phyloP scores from a whole-genome alignment of 371 early-diverging fungal species.

The Circinella umbellata region DNA sequence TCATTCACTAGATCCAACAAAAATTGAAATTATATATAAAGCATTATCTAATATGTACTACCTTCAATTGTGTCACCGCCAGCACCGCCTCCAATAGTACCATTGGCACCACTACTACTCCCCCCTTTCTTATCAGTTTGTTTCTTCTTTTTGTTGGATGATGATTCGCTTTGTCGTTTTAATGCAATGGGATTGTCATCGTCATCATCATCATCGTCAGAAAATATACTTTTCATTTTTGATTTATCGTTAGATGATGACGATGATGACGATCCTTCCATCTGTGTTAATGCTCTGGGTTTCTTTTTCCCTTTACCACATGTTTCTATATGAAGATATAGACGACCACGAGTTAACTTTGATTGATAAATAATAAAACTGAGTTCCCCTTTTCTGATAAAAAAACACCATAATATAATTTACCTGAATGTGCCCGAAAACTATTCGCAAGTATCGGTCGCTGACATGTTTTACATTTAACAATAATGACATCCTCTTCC shows the following conservation, averaged over 20 bases:
- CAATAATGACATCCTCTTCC: conserved; percentile 47
- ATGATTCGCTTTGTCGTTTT: conserved; percentile 14
- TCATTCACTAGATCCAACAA: neutral
- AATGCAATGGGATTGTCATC: conserved; percentile 28
- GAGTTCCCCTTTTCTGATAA: too few species aligned
- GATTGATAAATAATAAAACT: too few species aligned
- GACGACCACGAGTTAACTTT: too few species aligned
- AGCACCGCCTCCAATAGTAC: neutral
- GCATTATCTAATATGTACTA: neutral
- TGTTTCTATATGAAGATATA: neutral
- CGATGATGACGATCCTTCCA: conserved; percentile 6
- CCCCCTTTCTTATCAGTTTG: conserved; percentile 11
- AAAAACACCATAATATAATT: neutral
- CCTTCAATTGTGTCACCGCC: conserved; percentile 6
- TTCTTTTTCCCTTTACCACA: conserved; percentile 20
- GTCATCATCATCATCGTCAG: conserved; percentile 36
- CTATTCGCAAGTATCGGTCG: conserved; percentile 43
- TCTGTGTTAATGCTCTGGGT: conserved; percentile 17
- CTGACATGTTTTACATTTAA: conserved; percentile 46
- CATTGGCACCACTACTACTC: too few species aligned
- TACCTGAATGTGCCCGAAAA: conserved; percentile 48
- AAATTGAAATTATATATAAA: neutral
- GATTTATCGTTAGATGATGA: conserved; percentile 12
- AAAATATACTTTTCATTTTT: conserved; percentile 25
- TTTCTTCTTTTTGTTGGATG: conserved; percentile 21